Conservation (phyloP, 2,329 filamentous ascomycete species). For the Aspergillus latus region DNA sequence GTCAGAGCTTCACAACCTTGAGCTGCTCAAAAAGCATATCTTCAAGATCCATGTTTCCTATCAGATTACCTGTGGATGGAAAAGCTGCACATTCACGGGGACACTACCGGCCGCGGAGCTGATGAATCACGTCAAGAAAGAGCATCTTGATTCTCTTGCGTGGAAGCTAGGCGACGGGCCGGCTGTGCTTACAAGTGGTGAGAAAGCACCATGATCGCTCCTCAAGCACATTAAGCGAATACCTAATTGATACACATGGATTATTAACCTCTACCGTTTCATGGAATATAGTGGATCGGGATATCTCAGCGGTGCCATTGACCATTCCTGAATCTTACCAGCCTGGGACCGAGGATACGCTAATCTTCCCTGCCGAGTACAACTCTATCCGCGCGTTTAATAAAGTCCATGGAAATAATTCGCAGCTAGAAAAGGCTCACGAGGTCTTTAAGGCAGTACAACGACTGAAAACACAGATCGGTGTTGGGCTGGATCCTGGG, state of each 20-base stretch:
- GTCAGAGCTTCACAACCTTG: conserved; percentile 62
- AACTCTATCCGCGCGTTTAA: conserved; percentile 42
- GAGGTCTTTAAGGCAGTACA: conserved; percentile 48
- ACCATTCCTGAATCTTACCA: conserved; percentile 47
- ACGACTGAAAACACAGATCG: conserved; percentile 52
- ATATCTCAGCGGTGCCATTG: conserved; percentile 26
- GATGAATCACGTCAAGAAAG: conserved; percentile 52
- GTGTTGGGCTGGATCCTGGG: conserved; percentile 54
- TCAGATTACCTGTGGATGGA: conserved; percentile 29
- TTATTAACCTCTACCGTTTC: conserved; percentile 22
- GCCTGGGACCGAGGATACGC: conserved; percentile 29
- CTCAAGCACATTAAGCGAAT: conserved; percentile 7
- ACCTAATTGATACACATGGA: conserved; percentile 3
- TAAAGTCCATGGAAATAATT: conserved; percentile 43
- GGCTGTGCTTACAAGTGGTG: conserved; percentile 55
- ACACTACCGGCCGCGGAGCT: conserved; percentile 40
- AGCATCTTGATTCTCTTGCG: conserved; percentile 55
- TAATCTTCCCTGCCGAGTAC: conserved; percentile 39
- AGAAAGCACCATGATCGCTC: conserved; percentile 40
- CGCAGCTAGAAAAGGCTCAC: conserved; percentile 47
- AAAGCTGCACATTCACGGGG: conserved; percentile 23
- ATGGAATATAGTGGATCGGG: conserved; percentile 19
- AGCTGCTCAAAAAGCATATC: conserved; percentile 60
- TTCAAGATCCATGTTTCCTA: conserved; percentile 53
- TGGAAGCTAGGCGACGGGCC: conserved; percentile 63